These are phyloP conservation scores for Gnaphalium uliginosum DNA, from an alignment of 129 eudicot genomes.

Conservation along the genomic window DNA sequence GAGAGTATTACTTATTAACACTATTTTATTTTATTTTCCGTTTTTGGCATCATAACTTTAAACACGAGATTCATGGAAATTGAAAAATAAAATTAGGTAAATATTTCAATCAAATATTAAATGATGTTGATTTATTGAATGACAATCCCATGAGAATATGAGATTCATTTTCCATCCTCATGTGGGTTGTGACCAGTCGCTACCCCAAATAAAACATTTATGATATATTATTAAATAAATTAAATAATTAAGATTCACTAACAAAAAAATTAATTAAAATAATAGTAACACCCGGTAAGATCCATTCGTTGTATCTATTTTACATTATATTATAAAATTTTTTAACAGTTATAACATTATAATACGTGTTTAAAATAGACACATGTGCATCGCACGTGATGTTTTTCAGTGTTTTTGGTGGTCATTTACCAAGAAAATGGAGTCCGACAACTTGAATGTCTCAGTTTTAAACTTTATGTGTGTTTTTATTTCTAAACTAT, in stretches of 20 bases:
- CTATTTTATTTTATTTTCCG: background rate
- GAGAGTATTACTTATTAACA: background rate
- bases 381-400: slow-evolving; percentile 30
- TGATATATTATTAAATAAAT: background rate
- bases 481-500: background rate
- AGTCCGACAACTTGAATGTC: slow-evolving; percentile 35
- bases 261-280: background rate
- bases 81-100: background rate
- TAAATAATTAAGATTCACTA: background rate
- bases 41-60: background rate
- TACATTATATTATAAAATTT: background rate
- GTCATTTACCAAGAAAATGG: slow-evolving; percentile 30
- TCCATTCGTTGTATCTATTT: slow-evolving; percentile 15
- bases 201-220: slow-evolving; percentile 4
- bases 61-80: slow-evolving; percentile 5
- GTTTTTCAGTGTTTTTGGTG: slow-evolving; percentile 13
- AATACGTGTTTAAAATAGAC: background rate
- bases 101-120: slow-evolving; percentile 23
- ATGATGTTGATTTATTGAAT: slow-evolving; percentile 25
- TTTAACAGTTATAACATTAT: too few relatives aligned
- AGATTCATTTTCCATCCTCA: slow-evolving; percentile 20
- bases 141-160: slow-evolving; percentile 33
- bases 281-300: slow-evolving; percentile 2
- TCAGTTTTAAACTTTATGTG: slow-evolving; percentile 21
- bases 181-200: slow-evolving; percentile 35